Percentiles rank a stretch among this genome's conserved stretches.
Conservation (phyloP, 192 early-diverging fungal genomes). For the Coemansia sp. region DNA sequence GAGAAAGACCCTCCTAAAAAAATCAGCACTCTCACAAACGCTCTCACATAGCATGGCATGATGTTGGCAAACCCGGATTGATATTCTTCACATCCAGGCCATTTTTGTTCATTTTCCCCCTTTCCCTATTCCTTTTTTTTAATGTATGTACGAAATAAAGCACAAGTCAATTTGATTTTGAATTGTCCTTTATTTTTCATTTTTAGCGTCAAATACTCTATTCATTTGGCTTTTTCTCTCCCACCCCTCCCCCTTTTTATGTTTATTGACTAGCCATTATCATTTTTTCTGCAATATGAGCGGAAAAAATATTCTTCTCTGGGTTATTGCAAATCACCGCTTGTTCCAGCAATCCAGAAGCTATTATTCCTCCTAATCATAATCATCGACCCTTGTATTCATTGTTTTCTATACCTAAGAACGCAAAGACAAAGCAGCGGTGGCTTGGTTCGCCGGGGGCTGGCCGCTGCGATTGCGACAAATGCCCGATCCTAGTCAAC, state of each 20-base stretch:
- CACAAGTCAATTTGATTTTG: too few species aligned
- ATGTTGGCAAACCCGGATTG: neutral
- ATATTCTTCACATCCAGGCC: neutral
- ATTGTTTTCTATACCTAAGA: neutral
- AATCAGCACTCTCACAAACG: neutral
- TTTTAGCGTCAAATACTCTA: too few species aligned
- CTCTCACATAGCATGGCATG: neutral
- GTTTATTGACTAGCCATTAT: too few species aligned
- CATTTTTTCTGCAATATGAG: too few species aligned
- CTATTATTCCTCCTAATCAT: neutral
- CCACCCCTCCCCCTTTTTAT: too few species aligned
- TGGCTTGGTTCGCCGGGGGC: neutral
- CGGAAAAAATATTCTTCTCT: neutral
- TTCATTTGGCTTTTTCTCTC: too few species aligned
- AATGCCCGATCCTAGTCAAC: neutral
- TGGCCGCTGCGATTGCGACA: neutral
- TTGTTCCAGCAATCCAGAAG: constrained; percentile 5
- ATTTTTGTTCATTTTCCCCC: neutral
- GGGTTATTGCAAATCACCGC: constrained; percentile 5
- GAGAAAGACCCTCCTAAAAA: neutral
- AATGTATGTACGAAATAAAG: too few species aligned
- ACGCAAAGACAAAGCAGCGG: neutral
- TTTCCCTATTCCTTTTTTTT: too few species aligned
- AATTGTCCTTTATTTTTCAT: too few species aligned
- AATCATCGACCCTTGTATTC: neutral